A percentile compares a stretch with the other conserved stretches of the same genome.
Evolutionary conservation across 257 asterid species (phyloP).

Genomic region (Solanum etuberosum): DNA sequence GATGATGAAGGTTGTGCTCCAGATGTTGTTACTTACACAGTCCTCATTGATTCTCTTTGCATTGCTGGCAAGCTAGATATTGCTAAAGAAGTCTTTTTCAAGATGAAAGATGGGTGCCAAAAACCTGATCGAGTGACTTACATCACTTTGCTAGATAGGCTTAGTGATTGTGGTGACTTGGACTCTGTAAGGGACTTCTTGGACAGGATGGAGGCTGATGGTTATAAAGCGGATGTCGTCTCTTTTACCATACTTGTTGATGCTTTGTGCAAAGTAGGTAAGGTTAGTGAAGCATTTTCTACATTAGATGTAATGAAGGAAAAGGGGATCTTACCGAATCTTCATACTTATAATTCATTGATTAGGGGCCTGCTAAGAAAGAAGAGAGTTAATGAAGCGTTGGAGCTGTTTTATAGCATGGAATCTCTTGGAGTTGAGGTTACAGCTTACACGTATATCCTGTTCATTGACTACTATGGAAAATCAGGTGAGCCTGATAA

Average conservation of each 20-base stretch:
- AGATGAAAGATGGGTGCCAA: constrained; percentile 68
- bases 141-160: constrained; percentile 74
- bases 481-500: constrained; percentile 74
- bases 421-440: constrained; percentile 42
- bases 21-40: constrained; percentile 89
- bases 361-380: constrained; percentile 72
- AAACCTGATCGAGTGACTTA: constrained; percentile 92
- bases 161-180: constrained; percentile 67
- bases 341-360: constrained; percentile 81
- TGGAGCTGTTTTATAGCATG: constrained; percentile 47
- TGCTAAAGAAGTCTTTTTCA: constrained; percentile 63
- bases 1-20: constrained; percentile 81
- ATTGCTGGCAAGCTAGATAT: constrained; percentile 67
- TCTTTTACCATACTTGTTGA: constrained; percentile 69
- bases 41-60: constrained; percentile 88
- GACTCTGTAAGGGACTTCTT: constrained; percentile 57
- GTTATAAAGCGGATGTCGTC: constrained; percentile 72
- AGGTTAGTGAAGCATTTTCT: constrained; percentile 53
- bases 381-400: constrained; percentile 54
- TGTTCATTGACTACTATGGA: constrained; percentile 81
- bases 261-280: constrained; percentile 75
- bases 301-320: constrained; percentile 58
- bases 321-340: constrained; percentile 57
- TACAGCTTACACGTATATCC: constrained; percentile 61
- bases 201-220: constrained; percentile 70